Evolutionary conservation across 371 early-diverging fungal genomes (phyloP), one percentile per base, ranked within the genome.

Genomic region (Smittium culicis): DNA sequence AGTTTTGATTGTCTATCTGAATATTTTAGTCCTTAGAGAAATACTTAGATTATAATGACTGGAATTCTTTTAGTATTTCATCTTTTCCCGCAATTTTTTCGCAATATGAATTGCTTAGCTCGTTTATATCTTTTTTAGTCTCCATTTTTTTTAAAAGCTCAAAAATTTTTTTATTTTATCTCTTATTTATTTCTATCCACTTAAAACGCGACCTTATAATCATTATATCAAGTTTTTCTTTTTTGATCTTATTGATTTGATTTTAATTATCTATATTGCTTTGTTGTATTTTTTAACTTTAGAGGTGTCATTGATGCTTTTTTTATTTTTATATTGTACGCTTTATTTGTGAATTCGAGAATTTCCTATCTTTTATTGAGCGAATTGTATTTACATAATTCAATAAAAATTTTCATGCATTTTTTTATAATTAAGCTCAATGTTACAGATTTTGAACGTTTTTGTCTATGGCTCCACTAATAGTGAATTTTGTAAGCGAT

Each of bases 141-240:
- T 63, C 33, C n/a, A 11, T 63, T 11, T 20, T 2, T 63, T 63
- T 63, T 2, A 63, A 33, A 24, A n/a, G n/a, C n/a, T 11, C n/a
- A n/a, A 31, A 63, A 33, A 63, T 34, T 34, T 63, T 34, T 63
- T 63, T 63, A n/a, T 63, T 63, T 24, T 20, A 63, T 32, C n/a
- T 63, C 32, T 63, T 33, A 24, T 35, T 35, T 31, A 30, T 5
- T 33, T 63, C 33, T n/a, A 32, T 32, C 60, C 60, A 59, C 5
- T 59, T 59, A 11, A 14, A 11, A 11, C 60, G 5, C 5, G 60
- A 27, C 11, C 20, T 5, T 45, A 45, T 11, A 20, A 45, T 45
- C 20, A 45, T 11, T 45, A 5, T 20, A 45, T 45, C 5, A 11
- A 59, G 30, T 11, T 29, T 59, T 11, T 59, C 32, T 59, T 32